A percentile compares a stretch with the other conserved stretches of the same genome.
phyloP scores from a whole-genome alignment of 495 filamentous ascomycete species.

The Xylaria curta region DNA sequence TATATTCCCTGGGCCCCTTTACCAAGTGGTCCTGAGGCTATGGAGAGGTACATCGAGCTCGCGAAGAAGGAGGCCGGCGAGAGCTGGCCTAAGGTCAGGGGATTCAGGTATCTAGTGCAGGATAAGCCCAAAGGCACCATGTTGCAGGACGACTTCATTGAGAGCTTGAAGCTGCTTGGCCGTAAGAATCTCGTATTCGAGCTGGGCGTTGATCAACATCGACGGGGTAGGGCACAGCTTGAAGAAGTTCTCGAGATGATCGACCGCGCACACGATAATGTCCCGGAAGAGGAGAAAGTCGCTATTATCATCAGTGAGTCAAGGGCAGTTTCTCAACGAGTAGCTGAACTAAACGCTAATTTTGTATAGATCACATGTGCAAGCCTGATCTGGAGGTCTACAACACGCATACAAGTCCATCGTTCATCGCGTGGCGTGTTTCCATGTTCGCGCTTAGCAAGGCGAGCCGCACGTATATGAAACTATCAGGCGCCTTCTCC shows the following conservation, averaged over 20 bases:
- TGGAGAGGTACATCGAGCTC: conserved; percentile 57
- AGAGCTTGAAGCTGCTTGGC: conserved; percentile 72
- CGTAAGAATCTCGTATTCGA: conserved; percentile 73
- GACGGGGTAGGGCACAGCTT: conserved; percentile 72
- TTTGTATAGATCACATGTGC: conserved; percentile 75
- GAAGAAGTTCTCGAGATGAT: conserved; percentile 77
- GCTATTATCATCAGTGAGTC: conserved; percentile 73
- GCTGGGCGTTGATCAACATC: conserved; percentile 76
- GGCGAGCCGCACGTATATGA: conserved; percentile 74
- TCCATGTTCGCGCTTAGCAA: conserved; percentile 64
- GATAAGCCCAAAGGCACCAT: conserved; percentile 71
- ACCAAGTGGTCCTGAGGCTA: conserved; percentile 58
- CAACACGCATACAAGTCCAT: conserved; percentile 57
- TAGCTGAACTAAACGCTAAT: conserved; percentile 20
- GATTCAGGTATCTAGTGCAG: conserved; percentile 83
- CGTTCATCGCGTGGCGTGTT: conserved; percentile 63
- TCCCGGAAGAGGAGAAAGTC: conserved; percentile 62
- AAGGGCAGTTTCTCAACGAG: background rate
- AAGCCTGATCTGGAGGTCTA: conserved; percentile 75
- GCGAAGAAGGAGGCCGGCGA: conserved; percentile 59
- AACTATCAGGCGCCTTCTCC: conserved; percentile 82
- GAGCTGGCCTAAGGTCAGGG: conserved; percentile 58
- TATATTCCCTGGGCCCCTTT: conserved; percentile 86
- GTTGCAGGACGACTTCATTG: conserved; percentile 65
- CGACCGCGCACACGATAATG: conserved; percentile 63